phyloP scores from a whole-genome alignment of 768 basidiomycete species.

The Phylloporus sp. region DNA sequence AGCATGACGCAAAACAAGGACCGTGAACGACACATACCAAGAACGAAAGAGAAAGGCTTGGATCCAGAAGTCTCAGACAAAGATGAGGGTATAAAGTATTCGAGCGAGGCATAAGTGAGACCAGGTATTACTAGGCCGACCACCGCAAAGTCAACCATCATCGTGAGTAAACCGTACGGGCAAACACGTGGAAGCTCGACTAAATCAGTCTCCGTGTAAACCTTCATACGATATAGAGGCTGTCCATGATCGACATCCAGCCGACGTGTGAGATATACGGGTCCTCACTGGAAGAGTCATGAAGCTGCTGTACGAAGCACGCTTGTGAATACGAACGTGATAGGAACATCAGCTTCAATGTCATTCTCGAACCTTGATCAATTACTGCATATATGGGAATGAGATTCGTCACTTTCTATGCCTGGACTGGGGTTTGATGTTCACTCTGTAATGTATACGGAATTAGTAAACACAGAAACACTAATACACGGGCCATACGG shows the following conservation, averaged over 20 bases:
- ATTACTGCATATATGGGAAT: too few relatives aligned
- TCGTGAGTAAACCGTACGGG: background rate
- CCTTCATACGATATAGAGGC: background rate
- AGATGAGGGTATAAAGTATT: background rate
- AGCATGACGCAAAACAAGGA: too few relatives aligned
- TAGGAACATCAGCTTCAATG: too few relatives aligned
- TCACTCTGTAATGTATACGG: too few relatives aligned
- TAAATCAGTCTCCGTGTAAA: slow-evolving; percentile 1
- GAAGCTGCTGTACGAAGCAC: background rate
- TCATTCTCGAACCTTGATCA: too few relatives aligned
- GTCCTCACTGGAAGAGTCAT: background rate
- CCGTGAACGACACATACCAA: too few relatives aligned
- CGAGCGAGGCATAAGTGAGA: background rate
- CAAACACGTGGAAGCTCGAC: background rate
- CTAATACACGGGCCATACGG: too few relatives aligned
- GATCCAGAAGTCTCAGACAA: slow-evolving; percentile 1
- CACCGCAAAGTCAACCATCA: too few relatives aligned
- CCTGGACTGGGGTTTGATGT: too few relatives aligned
- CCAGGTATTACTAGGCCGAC: slow-evolving; percentile 6
- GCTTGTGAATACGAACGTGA: too few relatives aligned
- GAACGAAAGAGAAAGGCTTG: background rate
- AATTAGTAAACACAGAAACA: too few relatives aligned
- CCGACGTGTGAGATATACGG: background rate
- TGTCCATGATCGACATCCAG: background rate
- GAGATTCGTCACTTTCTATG: too few relatives aligned